Evolutionary conservation across 1,284 basidiomycete species (phyloP).

Genomic region (Irpex sp.): DNA sequence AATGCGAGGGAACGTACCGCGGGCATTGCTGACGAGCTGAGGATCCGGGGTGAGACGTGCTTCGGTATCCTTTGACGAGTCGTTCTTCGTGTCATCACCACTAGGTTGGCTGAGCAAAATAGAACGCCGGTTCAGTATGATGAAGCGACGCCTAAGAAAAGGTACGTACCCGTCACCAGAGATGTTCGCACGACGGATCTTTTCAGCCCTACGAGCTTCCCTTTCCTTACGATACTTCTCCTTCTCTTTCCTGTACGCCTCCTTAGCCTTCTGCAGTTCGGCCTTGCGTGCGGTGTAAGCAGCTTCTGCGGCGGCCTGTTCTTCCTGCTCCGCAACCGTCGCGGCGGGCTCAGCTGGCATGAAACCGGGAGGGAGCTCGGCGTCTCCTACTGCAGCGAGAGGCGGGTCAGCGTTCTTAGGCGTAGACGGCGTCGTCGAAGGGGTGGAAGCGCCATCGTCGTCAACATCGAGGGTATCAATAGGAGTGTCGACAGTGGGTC

Average conservation of each 20-base stretch:
- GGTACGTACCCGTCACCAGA: slow-evolving; percentile 30
- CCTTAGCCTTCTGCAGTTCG: slow-evolving; percentile 66
- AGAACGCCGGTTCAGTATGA: slow-evolving; percentile 7
- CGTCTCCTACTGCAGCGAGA: background rate
- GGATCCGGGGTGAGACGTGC: slow-evolving; percentile 3
- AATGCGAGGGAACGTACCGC: slow-evolving; percentile 53
- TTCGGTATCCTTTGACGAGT: background rate
- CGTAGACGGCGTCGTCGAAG: background rate
- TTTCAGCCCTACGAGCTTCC: slow-evolving; percentile 45
- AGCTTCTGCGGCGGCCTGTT: background rate
- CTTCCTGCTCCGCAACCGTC: background rate
- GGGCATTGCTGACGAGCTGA: slow-evolving; percentile 56
- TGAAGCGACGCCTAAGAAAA: slow-evolving; percentile 6
- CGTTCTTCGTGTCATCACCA: slow-evolving; percentile 4
- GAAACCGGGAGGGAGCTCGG: background rate
- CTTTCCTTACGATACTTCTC: slow-evolving; percentile 59
- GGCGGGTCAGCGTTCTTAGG: background rate
- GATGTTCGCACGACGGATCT: slow-evolving; percentile 27
- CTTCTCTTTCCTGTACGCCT: slow-evolving; percentile 63
- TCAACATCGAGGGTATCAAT: background rate
- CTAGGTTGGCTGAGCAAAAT: background rate
- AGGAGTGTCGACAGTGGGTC: background rate
- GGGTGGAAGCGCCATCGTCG: background rate
- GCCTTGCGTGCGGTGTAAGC: slow-evolving; percentile 30
- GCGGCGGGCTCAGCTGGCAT: background rate